These are phyloP conservation scores for Pulveroboletus sp. DNA, from an alignment of 768 basidiomycete species.

Conservation along the genomic window DNA sequence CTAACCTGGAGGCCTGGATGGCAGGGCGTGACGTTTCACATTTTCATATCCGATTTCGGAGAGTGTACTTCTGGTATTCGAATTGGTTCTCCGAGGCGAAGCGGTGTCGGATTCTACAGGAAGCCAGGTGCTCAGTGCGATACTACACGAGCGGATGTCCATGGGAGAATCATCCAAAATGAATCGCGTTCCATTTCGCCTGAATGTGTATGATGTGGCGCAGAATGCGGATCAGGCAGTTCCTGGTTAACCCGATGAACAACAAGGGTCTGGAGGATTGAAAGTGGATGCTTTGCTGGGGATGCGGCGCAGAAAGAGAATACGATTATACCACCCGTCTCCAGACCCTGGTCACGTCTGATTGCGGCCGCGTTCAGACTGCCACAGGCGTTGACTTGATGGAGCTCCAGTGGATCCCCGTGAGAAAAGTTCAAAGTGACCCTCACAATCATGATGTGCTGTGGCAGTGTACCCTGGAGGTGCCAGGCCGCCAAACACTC, in stretches of 20 bases:
- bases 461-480: too few relatives aligned
- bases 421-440: not conserved
- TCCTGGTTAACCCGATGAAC: not conserved
- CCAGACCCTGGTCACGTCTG: not conserved
- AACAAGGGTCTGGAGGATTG: not conserved
- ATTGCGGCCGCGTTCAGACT: conserved; percentile 10
- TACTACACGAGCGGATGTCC: too few relatives aligned
- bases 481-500: too few relatives aligned
- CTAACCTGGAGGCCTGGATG: not conserved
- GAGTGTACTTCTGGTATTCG: not conserved
- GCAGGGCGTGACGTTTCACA: conserved; percentile 10
- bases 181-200: conserved; percentile 1
- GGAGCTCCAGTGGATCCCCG: conserved; percentile 2
- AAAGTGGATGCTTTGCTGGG: not conserved
- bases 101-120: not conserved
- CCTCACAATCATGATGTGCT: not conserved
- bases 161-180: not conserved
- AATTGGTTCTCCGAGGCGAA: conserved; percentile 20
- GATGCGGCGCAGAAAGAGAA: not conserved
- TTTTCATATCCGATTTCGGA: conserved; percentile 7
- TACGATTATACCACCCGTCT: not conserved
- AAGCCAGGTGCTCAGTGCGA: not conserved
- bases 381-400: too few relatives aligned
- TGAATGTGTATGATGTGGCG: not conserved
- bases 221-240: conserved; percentile 7